Percentiles rank a stretch among this genome's conserved stretches.
Evolutionary conservation across 192 early-diverging fungal species (phyloP).

Genomic region (Mortierella claussenii): DNA sequence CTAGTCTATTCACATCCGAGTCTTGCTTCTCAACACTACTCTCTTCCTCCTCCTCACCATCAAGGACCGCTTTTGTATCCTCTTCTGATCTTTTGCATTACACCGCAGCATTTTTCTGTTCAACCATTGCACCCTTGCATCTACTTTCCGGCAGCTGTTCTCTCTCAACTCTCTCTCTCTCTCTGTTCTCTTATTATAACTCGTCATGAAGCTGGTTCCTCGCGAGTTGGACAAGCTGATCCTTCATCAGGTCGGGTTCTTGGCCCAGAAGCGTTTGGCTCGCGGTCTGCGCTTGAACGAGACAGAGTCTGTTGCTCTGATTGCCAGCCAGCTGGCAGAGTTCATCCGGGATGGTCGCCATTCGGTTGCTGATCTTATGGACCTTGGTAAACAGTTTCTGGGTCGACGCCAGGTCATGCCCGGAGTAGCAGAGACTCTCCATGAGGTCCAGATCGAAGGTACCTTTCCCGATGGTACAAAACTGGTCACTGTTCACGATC

Average conservation of each 20-base stretch:
- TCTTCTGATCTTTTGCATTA: no score
- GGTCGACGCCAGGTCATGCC: slow-evolving; percentile 87
- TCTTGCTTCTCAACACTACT: no score
- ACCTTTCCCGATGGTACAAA: slow-evolving; percentile 96
- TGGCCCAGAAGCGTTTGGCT: slow-evolving; percentile 92
- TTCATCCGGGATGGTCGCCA: slow-evolving; percentile 91
- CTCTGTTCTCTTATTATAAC: neutral
- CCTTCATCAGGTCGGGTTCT: slow-evolving; percentile 84
- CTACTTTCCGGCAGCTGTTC: no score
- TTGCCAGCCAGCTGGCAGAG: slow-evolving; percentile 87
- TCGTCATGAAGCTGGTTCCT: slow-evolving; percentile 81
- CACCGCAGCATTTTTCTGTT: no score
- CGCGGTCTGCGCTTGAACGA: slow-evolving; percentile 90
- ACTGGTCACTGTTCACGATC: slow-evolving; percentile 93
- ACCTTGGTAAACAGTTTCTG: slow-evolving; percentile 86
- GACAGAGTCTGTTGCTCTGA: slow-evolving; percentile 88
- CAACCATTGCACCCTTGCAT: no score
- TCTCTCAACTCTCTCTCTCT: neutral
- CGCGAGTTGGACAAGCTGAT: slow-evolving; percentile 95
- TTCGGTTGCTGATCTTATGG: slow-evolving; percentile 89
- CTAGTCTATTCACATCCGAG: no score
- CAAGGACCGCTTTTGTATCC: no score
- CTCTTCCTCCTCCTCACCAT: neutral
- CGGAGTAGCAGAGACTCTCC: slow-evolving; percentile 73
- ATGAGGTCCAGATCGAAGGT: slow-evolving; percentile 91